Evolutionary conservation across 1,139 yeast genomes (phyloP), one percentile per base, ranked within the genome.

Genomic region (Hyphopichia burtonii): DNA sequence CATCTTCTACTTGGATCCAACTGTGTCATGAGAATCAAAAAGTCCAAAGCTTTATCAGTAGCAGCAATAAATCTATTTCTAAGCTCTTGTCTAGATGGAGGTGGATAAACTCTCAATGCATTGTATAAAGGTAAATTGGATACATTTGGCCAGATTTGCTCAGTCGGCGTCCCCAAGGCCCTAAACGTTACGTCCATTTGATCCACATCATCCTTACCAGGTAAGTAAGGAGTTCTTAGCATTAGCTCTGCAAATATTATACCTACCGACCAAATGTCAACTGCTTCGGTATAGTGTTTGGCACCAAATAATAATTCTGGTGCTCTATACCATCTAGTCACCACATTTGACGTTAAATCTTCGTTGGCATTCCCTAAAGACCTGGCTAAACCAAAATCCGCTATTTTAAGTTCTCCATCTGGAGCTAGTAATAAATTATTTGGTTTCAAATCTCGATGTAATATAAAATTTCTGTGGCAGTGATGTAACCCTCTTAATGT

Each of bases 311-410:
- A 66, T 39, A 93, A 69, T 55, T 93, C 99, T 0, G 99, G 99
- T 0, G 98, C 96, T 42, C 98, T 70, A 64, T 93, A 93, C 99
- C 99, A 93, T 46, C 98, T 70, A 2, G 99, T 93, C 2, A 93
- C 99, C 9, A 93, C 99, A 50, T 91, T 91, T 1, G 96, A 86
- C 0, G 98, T 87, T 59, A 93, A 69, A 45, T 81, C 86, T 51
- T 87, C 93, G 42, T 86, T 85, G 2, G 90, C 85, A 33, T 82
- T 78, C 2, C 94, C 93, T 47, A 88, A 68, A 1, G 91, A 79
- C 44, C 99, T 67, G 0, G 98, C 98, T 41, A 93, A 74, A 53
- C 99, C 99, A 70, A 93, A 93, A 87, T 93, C 99, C 6, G 98
- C 98, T 49, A 93, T 78, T 61, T 93, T 93, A 50, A 93, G 69